These are phyloP conservation scores for Sclerotinia subarctica DNA, from an alignment of 2,329 filamentous ascomycete genomes.

Conservation along the genomic window DNA sequence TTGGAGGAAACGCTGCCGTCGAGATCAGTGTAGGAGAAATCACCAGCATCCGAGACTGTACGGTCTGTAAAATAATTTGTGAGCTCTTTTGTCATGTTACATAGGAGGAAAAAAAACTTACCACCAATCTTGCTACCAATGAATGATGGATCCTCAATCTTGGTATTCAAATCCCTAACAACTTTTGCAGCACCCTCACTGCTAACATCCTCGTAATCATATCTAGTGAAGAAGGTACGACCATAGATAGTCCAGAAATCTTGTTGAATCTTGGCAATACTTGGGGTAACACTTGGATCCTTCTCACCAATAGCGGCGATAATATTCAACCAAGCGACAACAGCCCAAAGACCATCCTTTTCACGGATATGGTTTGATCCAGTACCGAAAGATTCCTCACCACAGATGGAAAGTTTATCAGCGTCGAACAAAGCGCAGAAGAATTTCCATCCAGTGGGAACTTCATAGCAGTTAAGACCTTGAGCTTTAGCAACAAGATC, in stretches of 20 bases:
- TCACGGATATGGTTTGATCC: conserved; percentile 98
- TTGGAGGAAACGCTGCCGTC: conserved; percentile 94
- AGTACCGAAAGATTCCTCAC: conserved; percentile 97
- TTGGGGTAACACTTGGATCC: conserved; percentile 75
- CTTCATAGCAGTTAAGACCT: conserved; percentile 88
- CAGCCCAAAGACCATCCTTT: conserved; percentile 97
- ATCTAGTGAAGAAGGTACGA: conserved; percentile 97
- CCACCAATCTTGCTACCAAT: conserved; percentile 78
- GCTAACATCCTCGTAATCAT: conserved; percentile 96
- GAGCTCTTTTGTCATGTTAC: conserved; percentile 19
- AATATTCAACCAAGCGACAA: conserved; percentile 98
- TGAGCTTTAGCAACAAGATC: conserved; percentile 96
- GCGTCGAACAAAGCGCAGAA: conserved; percentile 95
- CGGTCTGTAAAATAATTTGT: conserved; percentile 48
- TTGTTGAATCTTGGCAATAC: conserved; percentile 92
- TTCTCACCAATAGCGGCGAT: conserved; percentile 89
- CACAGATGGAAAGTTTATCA: conserved; percentile 95
- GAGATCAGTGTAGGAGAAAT: conserved; percentile 99
- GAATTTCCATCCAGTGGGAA: conserved; percentile 99
- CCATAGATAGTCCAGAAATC: conserved; percentile 97
- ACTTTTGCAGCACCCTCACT: conserved; percentile 88
- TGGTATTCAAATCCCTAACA: conserved; percentile 72
- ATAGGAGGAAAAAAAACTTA: conserved; percentile 35
- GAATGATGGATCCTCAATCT: conserved; percentile 72
- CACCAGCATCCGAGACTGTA: conserved; percentile 84